Evolutionary conservation across 805 yeast genomes (phyloP).

Genomic region (Metschnikowia amazonensis): DNA sequence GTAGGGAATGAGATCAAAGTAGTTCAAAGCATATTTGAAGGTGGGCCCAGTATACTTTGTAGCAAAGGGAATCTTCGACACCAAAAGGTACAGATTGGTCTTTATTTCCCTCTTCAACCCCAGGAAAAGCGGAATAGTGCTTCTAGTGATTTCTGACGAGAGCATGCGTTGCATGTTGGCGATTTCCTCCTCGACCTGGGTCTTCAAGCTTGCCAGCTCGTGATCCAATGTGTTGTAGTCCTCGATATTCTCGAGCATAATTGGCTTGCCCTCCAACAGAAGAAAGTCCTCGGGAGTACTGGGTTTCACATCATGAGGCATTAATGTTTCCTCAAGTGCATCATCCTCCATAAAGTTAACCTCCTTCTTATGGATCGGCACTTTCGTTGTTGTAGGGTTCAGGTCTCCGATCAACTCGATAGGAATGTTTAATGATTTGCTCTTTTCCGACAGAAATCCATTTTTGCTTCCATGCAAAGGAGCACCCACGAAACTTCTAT

Average conservation of each 20-base stretch:
- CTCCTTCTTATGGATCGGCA: constrained; percentile 34
- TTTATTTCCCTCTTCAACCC: constrained; percentile 18
- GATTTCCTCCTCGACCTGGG: constrained; percentile 26
- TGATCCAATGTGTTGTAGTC: constrained; percentile 23
- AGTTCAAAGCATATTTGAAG: constrained; percentile 27
- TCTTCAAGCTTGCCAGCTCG: constrained; percentile 18
- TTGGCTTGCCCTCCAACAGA: constrained; percentile 20
- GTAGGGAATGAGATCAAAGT: constrained; percentile 35
- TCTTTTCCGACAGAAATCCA: constrained; percentile 15
- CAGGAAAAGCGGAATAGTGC: constrained; percentile 18
- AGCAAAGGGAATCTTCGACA: constrained; percentile 13
- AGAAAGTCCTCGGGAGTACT: constrained; percentile 12
- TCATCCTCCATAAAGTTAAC: constrained; percentile 30
- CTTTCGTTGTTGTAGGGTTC: constrained; percentile 25
- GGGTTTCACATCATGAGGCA: constrained; percentile 18
- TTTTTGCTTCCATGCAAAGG: constrained; percentile 31
- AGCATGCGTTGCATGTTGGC: constrained; percentile 24
- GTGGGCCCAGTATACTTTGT: constrained; percentile 18
- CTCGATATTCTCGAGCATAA: constrained; percentile 27
- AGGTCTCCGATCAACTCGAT: constrained; percentile 39
- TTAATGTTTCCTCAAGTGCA: constrained; percentile 16
- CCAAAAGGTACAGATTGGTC: constrained; percentile 28
- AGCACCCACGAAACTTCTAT: constrained; percentile 35
- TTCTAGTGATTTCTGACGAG: constrained; percentile 25
- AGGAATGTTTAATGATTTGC: constrained; percentile 22